Conservation (phyloP, 202 grass and related monocot genomes). For the Hordeum pubiflorum region DNA sequence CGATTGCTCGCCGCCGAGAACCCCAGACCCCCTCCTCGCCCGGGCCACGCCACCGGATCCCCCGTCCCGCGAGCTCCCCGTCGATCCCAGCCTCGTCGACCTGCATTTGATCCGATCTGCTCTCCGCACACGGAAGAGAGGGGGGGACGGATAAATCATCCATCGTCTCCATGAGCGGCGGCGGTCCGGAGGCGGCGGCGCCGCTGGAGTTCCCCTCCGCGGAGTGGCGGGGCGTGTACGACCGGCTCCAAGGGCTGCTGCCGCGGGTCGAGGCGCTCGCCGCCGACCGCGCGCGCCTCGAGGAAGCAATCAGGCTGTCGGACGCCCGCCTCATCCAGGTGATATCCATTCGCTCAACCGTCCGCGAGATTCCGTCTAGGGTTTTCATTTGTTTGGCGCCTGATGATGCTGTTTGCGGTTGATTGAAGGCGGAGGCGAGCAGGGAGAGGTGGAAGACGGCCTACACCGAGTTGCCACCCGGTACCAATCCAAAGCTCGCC, state of each 20-base stretch:
- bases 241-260: constrained; percentile 24
- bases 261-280: constrained; percentile 31
- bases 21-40: background rate
- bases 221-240: constrained; percentile 24
- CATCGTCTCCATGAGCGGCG: background rate
- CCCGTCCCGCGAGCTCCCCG: background rate
- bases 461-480: background rate
- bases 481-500: background rate
- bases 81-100: background rate
- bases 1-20: background rate
- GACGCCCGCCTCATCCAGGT: background rate
- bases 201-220: background rate
- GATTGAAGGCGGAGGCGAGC: background rate
- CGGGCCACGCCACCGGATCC: background rate
- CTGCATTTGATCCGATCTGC: background rate
- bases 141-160: background rate
- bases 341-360: no score
- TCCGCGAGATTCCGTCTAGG: no score
- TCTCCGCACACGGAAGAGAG: background rate
- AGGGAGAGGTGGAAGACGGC: background rate
- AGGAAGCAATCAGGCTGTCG: constrained; percentile 14
- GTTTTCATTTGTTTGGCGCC: background rate
- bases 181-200: background rate
- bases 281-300: background rate
- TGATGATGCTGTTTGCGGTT: background rate